Base-by-base conservation (phyloP, 2,329 filamentous ascomycete species). In the Gaeumannomyces tritici region DNA sequence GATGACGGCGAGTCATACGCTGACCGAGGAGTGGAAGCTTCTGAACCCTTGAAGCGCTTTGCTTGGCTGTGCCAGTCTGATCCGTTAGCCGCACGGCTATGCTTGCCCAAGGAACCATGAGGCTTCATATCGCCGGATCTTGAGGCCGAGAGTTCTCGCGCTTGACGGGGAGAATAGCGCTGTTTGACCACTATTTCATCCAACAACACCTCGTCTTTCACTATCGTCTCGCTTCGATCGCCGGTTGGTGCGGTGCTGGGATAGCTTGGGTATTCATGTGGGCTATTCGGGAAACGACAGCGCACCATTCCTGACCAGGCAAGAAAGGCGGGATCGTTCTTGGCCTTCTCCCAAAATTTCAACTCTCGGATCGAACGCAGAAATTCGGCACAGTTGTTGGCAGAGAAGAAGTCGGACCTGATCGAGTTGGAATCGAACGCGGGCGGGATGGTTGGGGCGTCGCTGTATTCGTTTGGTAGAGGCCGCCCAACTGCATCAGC, bases 401-500 rank as follows among this genome's bases (percentile, higher is more conserved):
- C 73, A 27, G 72, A 75, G 61, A 77, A 76, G 66, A 76, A 81
- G 28, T 74, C 72, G 2, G 79, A 81, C 56, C 76, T 75, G 58
- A 80, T 74, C 62, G 73, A 75, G 26, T 72, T 73, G 15, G 77
- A 74, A 65, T 78, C 73, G 67, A 75, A 77, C 6, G 76, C 73
- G 24, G 75, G 75, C 29, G 79, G 77, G 54, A 80, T 75, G 35
- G 80, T 76, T 9, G 79, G 74, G 21, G 77, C 74, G 26, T 80
- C 77, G 54, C 72, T 76, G 63, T 78, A 81, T 24, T 71, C 69
- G 21, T 68, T 65, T 4, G 77, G 73, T 1, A 82, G 70, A 26
- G 79, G 79, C 63, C 75, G 79, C 15, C 76, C 77, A 62, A 80
- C 75, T n/a, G 77, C 75, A 51, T 81, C 79, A n/a, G 76, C 75